phyloP scores from a whole-genome alignment of 2,329 filamentous ascomycete genomes.

The Stachybotrys elegans region DNA sequence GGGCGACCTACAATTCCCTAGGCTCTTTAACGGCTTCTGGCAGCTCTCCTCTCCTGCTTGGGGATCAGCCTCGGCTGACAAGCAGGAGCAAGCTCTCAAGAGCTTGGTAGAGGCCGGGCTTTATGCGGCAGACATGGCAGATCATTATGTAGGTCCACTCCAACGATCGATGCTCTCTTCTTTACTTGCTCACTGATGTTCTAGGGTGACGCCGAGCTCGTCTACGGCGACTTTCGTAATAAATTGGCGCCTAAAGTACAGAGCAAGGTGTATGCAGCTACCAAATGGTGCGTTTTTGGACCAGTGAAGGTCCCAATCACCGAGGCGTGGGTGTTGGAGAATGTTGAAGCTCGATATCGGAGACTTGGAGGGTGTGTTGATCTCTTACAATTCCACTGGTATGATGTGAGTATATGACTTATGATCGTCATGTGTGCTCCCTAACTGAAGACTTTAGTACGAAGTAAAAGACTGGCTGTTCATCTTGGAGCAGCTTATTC shows the following conservation, averaged over 20 bases:
- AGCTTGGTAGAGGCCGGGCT: slow-evolving; percentile 12
- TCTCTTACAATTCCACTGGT: slow-evolving; percentile 18
- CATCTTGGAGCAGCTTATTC: slow-evolving; percentile 24
- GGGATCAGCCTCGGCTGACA: slow-evolving; percentile 14
- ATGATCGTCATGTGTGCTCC: too few species aligned
- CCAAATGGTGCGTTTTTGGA: slow-evolving; percentile 25
- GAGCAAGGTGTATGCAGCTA: slow-evolving; percentile 15
- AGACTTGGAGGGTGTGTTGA: slow-evolving; percentile 13
- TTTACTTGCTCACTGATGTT: background rate
- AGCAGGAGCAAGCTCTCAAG: slow-evolving; percentile 12
- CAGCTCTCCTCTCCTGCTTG: slow-evolving; percentile 25
- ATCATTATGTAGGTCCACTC: slow-evolving; percentile 37
- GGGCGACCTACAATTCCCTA: slow-evolving; percentile 14
- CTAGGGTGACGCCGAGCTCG: slow-evolving; percentile 41
- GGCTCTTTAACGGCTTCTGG: slow-evolving; percentile 25
- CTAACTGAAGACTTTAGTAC: too few species aligned
- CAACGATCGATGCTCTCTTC: background rate
- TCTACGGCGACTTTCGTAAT: slow-evolving; percentile 28
- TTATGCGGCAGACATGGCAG: slow-evolving; percentile 43
- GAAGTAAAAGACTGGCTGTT: slow-evolving; percentile 26
- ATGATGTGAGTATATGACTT: slow-evolving; percentile 13
- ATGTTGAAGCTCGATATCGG: slow-evolving; percentile 13
- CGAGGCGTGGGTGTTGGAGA: slow-evolving; percentile 10
- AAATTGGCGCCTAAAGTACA: slow-evolving; percentile 2
- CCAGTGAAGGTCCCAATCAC: slow-evolving; percentile 13